Percentiles rank a stretch among this genome's conserved stretches.
These are phyloP conservation scores for Leccinum disarticulatum DNA, from an alignment of 768 basidiomycete genomes.

Conservation along the genomic window DNA sequence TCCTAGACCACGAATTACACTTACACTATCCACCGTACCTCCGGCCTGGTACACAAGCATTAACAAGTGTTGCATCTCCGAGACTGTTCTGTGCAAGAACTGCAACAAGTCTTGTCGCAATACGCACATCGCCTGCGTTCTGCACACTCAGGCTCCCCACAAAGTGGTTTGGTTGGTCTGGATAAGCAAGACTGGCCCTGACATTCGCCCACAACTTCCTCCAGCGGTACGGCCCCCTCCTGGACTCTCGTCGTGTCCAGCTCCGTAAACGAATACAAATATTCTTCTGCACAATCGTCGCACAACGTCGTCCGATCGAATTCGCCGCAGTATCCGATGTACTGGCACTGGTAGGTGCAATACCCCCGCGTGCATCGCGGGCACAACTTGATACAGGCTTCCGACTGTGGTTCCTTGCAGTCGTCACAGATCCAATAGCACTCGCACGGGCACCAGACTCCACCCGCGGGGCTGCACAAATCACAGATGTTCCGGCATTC, in stretches of 20 bases:
- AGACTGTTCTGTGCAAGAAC: no score
- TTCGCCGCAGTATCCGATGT: slow-evolving; percentile 22
- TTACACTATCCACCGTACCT: no score
- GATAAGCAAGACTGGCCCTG: no score
- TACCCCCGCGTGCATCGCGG: slow-evolving; percentile 19
- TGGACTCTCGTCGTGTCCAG: slow-evolving; percentile 12
- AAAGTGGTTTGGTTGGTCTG: slow-evolving; percentile 1
- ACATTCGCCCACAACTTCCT: background rate
- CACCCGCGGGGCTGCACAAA: slow-evolving; percentile 18
- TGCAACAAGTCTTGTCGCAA: no score
- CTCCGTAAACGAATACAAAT: slow-evolving; percentile 1
- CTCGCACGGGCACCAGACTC: slow-evolving; percentile 24
- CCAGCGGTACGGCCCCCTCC: background rate
- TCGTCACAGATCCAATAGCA: slow-evolving; percentile 25
- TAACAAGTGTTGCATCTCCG: no score
- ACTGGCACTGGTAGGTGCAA: slow-evolving; percentile 22
- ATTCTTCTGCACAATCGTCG: slow-evolving; percentile 28
- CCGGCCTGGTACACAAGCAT: no score
- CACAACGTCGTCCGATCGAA: slow-evolving; percentile 24
- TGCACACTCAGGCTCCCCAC: slow-evolving; percentile 10
- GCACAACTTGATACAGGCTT: slow-evolving; percentile 15
- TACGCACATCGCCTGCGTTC: slow-evolving; percentile 3
- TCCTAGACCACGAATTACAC: no score
- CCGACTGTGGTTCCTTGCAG: slow-evolving; percentile 10
- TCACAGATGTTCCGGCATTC: slow-evolving; percentile 15